Evolutionary conservation across 805 yeast species (phyloP), one percentile per base, ranked within the genome.

Genomic region (Phaffomyces antillensis): DNA sequence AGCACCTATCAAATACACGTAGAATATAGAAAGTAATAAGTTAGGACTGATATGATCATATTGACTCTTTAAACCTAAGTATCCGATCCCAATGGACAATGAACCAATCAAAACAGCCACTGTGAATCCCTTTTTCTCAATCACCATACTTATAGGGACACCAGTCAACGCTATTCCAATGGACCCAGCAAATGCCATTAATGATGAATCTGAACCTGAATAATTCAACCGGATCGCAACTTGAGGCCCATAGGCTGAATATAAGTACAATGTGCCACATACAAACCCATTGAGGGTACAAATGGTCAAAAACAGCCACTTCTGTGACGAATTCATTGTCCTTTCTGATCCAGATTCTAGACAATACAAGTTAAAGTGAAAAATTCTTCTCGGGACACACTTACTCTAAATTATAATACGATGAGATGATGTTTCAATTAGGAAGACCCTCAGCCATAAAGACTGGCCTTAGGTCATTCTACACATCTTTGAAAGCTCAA

Each of bases 181-280:
- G 31, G 82, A 76, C 2, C 91, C 95, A 8, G 74, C 60, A 55
- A 83, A 73, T 3, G 88, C 90, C 4, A 85, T 72, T 26, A 71
- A 58, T 5, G 89, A 78, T 5, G 85, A 70, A 43, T 81, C 74
- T 0, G 86, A 71, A 3, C 86, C 87, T 1, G 77, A 59, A 52
- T 86, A 77, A 18, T 65, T 64, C 43, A 86, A 70, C 42, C 70
- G 69, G 26, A 61, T 62, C 1, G 89, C 86, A 44, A 84, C 69
- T 59, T 86, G 93, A 0, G 95, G 91, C 34, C 88, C 82, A 60
- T 79, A 86, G 1, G 87, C 86, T 9, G 86, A 79, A 63, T 80
- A 86, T 39, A 85, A 66, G 62, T 86, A 86, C 54, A 83, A 66
- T 2, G 93, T 86, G 1, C 95, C 95, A 53, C 86, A 78, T 16